Base-by-base conservation (phyloP, 768 basidiomycete genomes). In the Suillus ampliporus region DNA sequence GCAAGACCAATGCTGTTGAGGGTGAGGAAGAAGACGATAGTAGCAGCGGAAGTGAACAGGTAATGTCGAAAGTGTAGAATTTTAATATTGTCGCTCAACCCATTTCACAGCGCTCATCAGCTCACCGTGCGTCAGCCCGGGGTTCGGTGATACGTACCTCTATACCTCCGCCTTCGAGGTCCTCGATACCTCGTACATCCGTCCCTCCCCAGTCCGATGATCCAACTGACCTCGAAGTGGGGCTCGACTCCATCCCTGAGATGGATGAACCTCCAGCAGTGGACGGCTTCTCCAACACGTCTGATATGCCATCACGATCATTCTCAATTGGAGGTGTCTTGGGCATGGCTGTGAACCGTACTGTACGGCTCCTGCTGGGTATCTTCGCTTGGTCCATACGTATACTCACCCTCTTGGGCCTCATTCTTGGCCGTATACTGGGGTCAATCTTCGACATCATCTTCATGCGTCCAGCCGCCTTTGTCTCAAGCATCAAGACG, bases 171-270 rank as follows among this genome's bases (percentile, higher is more conserved):
- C 66, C 74, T 19, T 60, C 69, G 54, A 77, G 77, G 61, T 68
- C 74, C 23, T 81, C 81, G 19, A 68, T 73, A 50, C 72, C 73
- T 23, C 79, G 81, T 37, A 64, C 69, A 21, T 82, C 84, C 15
- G 73, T 77, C 21, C 83, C 86, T 19, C 82, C 81, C 15, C 74
- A 78, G 38, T 61, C 75, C 66, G 59, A 72, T 15, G 68, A 76
- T n/a, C 63, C 68, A 11, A 69, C 72, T 8, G 79, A 84, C 28
- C 74, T 80, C 35, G 85, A 86, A 61, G 79, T 82, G 65, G 83
- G 84, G 2, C 80, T 92, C 31, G 77, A 84, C 26, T 84, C 88
- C 9, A 89, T 92, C 68, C 79, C 83, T 6, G 91, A 92, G 78
- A 79, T 80, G 34, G 86, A 91, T 4, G 89, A 90, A 69, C 80